Conservation (phyloP, 2,329 filamentous ascomycete genomes). For the Penicillium sp. region DNA sequence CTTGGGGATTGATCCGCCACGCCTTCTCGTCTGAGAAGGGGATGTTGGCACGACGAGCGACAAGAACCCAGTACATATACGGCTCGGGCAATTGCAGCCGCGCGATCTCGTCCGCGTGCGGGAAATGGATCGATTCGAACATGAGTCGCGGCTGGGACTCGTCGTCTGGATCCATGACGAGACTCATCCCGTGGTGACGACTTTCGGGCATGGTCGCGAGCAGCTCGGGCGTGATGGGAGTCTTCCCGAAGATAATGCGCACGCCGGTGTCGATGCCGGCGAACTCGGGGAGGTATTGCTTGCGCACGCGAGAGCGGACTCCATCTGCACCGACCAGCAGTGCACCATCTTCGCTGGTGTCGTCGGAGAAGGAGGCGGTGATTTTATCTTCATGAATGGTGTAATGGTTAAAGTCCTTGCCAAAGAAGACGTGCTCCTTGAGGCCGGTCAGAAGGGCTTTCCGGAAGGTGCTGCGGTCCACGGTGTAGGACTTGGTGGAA, state of each 20-base stretch:
- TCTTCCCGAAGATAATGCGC: slow-evolving; percentile 35
- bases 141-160: slow-evolving; percentile 15
- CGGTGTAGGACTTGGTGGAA: slow-evolving; percentile 19
- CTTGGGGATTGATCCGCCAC: slow-evolving; percentile 11
- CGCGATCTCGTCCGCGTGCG: slow-evolving; percentile 7
- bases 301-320: slow-evolving; percentile 36
- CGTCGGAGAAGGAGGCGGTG: slow-evolving; percentile 32
- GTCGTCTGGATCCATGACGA: slow-evolving; percentile 12
- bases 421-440: slow-evolving; percentile 31
- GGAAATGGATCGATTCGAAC: slow-evolving; percentile 23
- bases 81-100: slow-evolving; percentile 18
- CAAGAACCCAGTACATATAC: slow-evolving; percentile 29
- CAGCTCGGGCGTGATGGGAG: slow-evolving; percentile 20
- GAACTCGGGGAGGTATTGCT: slow-evolving; percentile 38
- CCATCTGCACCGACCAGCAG: slow-evolving; percentile 45
- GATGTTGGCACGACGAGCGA: slow-evolving; percentile 7
- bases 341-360: slow-evolving; percentile 28
- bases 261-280: slow-evolving; percentile 39
- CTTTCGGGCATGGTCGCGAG: slow-evolving; percentile 9
- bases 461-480: slow-evolving; percentile 37
- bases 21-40: slow-evolving; percentile 10
- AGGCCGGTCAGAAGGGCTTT: slow-evolving; percentile 32
- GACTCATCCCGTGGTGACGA: slow-evolving; percentile 15
- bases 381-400: slow-evolving; percentile 16
- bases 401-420: slow-evolving; percentile 28